A percentile compares a stretch with the other conserved stretches of the same genome.
phyloP scores from a whole-genome alignment of 352 stramenopile species.

The Globisporangium recalcitrans region DNA sequence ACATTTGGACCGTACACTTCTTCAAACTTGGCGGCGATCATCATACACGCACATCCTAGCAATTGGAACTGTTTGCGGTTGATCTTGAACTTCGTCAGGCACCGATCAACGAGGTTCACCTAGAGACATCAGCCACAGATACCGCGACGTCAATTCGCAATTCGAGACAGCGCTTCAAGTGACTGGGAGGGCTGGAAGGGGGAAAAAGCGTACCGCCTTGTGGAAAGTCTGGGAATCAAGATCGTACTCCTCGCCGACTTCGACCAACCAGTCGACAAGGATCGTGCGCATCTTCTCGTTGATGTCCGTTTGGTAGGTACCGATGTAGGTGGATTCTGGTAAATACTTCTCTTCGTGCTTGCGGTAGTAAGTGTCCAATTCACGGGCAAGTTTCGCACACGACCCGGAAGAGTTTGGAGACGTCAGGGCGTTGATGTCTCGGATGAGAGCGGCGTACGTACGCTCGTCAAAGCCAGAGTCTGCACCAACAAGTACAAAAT shows the following conservation, averaged over 20 bases:
- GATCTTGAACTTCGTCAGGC: conserved; percentile 78
- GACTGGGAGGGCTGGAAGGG: background rate
- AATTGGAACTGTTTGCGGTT: conserved; percentile 92
- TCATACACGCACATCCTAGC: conserved; percentile 93
- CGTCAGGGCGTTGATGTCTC: conserved; percentile 50
- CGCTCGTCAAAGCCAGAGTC: conserved; percentile 69
- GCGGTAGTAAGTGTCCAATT: conserved; percentile 59
- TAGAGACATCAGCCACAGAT: conserved; percentile 9
- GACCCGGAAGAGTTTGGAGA: conserved; percentile 26
- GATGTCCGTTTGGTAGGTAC: conserved; percentile 93
- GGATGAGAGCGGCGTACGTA: conserved; percentile 43
- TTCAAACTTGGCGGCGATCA: conserved; percentile 97
- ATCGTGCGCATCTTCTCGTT: conserved; percentile 99
- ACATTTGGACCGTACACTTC: conserved; percentile 93
- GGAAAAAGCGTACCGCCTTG: conserved; percentile 47
- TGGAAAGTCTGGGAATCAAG: conserved; percentile 80
- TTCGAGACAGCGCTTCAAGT: background rate
- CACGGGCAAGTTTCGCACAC: conserved; percentile 49
- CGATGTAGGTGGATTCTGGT: conserved; percentile 53
- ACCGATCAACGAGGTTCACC: conserved; percentile 83
- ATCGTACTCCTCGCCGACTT: conserved; percentile 84
- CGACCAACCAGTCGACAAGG: conserved; percentile 99
- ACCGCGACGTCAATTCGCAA: background rate
- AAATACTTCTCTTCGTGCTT: conserved; percentile 79
- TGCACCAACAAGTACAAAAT: conserved; percentile 4